Percentiles rank a stretch among this genome's conserved stretches.
Evolutionary conservation across 1,284 basidiomycete species (phyloP).

Genomic region (Moniliophthora roreri): DNA sequence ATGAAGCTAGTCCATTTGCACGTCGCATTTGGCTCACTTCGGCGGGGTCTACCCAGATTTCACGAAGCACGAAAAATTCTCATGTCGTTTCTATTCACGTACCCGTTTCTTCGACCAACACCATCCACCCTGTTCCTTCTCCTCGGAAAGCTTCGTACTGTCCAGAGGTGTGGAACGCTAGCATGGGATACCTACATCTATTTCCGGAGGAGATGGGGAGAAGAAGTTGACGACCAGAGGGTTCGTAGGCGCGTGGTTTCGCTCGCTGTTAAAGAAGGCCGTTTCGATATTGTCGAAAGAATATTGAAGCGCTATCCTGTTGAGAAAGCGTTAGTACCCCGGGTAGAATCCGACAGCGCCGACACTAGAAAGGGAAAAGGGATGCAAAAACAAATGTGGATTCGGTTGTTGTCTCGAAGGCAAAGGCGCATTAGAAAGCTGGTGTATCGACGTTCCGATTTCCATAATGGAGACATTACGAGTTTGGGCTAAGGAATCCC

Average conservation of each 20-base stretch:
- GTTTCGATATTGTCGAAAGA: conserved; percentile 44
- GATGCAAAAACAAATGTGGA: conserved; percentile 33
- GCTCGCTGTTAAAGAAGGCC: conserved; percentile 62
- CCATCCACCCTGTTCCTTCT: conserved; percentile 63
- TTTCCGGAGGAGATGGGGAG: conserved; percentile 57
- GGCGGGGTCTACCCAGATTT: conserved; percentile 36
- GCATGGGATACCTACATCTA: conserved; percentile 42
- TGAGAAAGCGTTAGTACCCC: background rate
- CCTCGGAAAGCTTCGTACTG: conserved; percentile 47
- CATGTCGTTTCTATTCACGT: conserved; percentile 41
- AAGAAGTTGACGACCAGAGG: conserved; percentile 47
- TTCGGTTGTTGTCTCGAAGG: conserved; percentile 21
- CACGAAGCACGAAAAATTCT: conserved; percentile 38
- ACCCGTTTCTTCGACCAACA: conserved; percentile 52
- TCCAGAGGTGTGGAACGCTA: conserved; percentile 49
- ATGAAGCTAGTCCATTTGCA: conserved; percentile 49
- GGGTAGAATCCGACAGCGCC: background rate
- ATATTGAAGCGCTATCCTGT: conserved; percentile 25
- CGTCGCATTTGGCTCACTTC: conserved; percentile 31
- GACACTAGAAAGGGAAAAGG: conserved; percentile 29
- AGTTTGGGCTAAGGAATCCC: background rate
- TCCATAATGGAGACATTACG: background rate
- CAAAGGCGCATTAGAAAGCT: background rate
- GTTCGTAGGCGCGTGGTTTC: conserved; percentile 57
- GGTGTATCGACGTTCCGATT: no score